These are phyloP conservation scores for Entophlyctis helioformis DNA, from an alignment of 192 early-diverging fungal genomes.

Conservation along the genomic window DNA sequence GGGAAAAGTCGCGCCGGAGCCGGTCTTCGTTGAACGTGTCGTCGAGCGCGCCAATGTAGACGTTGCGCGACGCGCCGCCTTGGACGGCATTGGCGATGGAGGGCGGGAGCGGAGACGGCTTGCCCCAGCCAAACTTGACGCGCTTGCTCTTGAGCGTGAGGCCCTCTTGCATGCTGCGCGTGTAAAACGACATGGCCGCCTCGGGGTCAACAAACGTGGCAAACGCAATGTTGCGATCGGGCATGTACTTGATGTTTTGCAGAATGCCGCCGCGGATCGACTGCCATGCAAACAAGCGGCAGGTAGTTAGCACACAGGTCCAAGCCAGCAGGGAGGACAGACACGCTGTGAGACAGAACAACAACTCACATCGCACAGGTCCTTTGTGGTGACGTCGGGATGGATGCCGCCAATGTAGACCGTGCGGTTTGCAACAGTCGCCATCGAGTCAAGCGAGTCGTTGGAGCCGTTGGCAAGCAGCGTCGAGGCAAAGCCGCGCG, in stretches of 20 bases:
- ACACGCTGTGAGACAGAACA: not conserved
- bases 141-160: constrained; percentile 60
- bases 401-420: constrained; percentile 74
- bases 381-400: constrained; percentile 65
- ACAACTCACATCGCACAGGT: constrained; percentile 61
- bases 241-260: constrained; percentile 59
- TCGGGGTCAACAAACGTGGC: constrained; percentile 70
- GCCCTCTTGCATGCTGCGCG: constrained; percentile 42
- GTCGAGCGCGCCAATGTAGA: constrained; percentile 63
- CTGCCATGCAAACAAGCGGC: too few relatives aligned
- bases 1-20: constrained; percentile 59
- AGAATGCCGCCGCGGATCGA: constrained; percentile 75
- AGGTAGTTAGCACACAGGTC: too few relatives aligned
- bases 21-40: constrained; percentile 51
- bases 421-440: constrained; percentile 47
- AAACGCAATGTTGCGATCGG: constrained; percentile 72
- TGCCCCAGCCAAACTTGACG: constrained; percentile 74
- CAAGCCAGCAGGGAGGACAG: too few relatives aligned
- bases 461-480: constrained; percentile 1
- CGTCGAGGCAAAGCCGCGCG: constrained; percentile 1
- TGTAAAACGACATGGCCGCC: constrained; percentile 51
- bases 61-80: constrained; percentile 64
- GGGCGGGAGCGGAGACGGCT: constrained; percentile 38
- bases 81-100: constrained; percentile 44
- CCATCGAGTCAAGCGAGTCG: not conserved